Evolutionary conservation across 345 rosid genomes (phyloP), one percentile per base, ranked within the genome.

Genomic region (Citropsis articulata): DNA sequence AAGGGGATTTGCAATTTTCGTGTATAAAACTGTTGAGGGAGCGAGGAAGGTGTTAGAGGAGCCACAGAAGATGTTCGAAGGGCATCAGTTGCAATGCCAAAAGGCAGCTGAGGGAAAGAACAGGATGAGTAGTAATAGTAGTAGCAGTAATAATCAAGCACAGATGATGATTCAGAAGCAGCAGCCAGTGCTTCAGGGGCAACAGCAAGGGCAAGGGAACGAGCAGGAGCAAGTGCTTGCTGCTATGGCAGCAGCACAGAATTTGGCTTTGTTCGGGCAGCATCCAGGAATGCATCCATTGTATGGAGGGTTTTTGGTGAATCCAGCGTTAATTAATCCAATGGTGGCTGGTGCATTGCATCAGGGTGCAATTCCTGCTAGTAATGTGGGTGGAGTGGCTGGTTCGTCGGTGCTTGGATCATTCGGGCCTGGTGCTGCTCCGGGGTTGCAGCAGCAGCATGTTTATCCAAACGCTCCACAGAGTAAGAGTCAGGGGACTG

Each of bases 261-360:
- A 84, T 75, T 48, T 85, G 67, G 76, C 84, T 7, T 48, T 87
- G 75, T 78, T 85, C 8, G 84, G 83, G 42, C 87, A 84, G 80
- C 75, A 78, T 19, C 83, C 81, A 1, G 81, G 85, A 71, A n/a
- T 81, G 65, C 84, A 89, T 74, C 85, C 89, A 7, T 65, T 84
- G 70, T 91, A 88, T 74, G 84, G 87, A 25, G 91, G 91, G 2
- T 82, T 91, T 80, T 66, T 88, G 57, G 87, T 81, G 42, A 86
- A 83, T 80, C 69, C 84, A 35, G 89, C 85, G 2, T 85, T 84
- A 78, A 78, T 87, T 69, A 83, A 77, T 86, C 88, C 91, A 9
- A 77, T 85, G 59, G 55, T 86, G 69, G 84, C 90, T 0, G 71
- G 83, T 59, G 84, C 88, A 27, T n/a, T 82, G 65, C 68, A n/a